These are phyloP conservation scores for Eimeria praecox DNA, from an alignment of 169 alveolate species.

Conservation along the genomic window DNA sequence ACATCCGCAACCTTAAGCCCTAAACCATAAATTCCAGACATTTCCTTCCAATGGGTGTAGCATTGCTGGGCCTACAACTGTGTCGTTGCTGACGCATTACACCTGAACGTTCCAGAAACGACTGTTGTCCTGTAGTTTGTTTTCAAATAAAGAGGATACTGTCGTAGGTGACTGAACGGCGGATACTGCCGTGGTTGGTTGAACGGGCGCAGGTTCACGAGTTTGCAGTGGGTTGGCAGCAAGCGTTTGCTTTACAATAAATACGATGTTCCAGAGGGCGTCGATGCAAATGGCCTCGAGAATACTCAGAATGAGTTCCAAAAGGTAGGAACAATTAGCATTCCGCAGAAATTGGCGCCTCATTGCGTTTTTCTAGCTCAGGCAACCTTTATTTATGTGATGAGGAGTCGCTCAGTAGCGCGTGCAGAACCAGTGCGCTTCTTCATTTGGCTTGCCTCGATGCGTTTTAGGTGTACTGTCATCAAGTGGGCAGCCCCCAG, in stretches of 20 bases:
- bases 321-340: not conserved
- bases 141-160: too few species aligned
- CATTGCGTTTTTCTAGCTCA: not conserved
- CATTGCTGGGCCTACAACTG: not conserved
- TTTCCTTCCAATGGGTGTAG: not conserved
- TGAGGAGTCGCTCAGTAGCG: not conserved
- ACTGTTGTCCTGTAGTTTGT: not conserved
- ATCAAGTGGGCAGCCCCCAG: conserved; percentile 70
- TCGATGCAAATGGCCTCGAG: conserved; percentile 47
- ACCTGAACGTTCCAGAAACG: not conserved
- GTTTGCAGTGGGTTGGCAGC: conserved; percentile 58
- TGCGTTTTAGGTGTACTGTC: conserved; percentile 46
- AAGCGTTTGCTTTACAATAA: conserved; percentile 36
- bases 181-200: not conserved
- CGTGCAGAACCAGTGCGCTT: not conserved
- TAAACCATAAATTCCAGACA: not conserved
- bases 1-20: not conserved
- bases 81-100: not conserved
- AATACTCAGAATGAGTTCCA: conserved; percentile 60
- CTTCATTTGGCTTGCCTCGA: not conserved
- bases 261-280: conserved; percentile 46
- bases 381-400: too few species aligned
- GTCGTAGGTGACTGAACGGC: not conserved
- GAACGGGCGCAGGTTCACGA: conserved; percentile 53
- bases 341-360: too few species aligned